phyloP scores from a whole-genome alignment of 495 filamentous ascomycete genomes.

The Lasiosphaeria hispida region DNA sequence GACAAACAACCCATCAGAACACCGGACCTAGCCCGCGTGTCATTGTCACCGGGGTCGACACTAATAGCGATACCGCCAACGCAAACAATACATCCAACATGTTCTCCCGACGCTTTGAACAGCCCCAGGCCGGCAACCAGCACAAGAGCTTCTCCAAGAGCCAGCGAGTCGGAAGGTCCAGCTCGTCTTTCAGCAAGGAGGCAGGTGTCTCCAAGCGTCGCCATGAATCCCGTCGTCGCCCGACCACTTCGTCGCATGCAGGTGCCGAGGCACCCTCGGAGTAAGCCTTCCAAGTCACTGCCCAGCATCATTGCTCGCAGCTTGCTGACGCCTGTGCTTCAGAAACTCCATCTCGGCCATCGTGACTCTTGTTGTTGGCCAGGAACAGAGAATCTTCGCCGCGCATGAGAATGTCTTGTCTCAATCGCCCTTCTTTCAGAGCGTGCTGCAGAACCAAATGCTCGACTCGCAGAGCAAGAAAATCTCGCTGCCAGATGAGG shows the following conservation, averaged over 20 bases:
- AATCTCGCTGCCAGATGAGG: conserved; percentile 77
- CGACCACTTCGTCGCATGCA: conserved; percentile 36
- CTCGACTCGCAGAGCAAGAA: conserved; percentile 63
- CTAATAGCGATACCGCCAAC: background rate
- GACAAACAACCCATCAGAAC: no score
- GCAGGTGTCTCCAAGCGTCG: conserved; percentile 45
- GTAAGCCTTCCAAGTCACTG: conserved; percentile 27
- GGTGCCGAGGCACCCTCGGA: conserved; percentile 29
- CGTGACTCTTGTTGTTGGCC: conserved; percentile 76
- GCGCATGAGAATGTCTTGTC: conserved; percentile 84
- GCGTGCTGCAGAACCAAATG: conserved; percentile 59
- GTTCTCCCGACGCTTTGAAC: conserved; percentile 44
- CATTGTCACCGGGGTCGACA: background rate
- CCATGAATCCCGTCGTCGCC: conserved; percentile 39
- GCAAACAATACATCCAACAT: conserved; percentile 29
- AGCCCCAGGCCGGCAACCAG: conserved; percentile 16
- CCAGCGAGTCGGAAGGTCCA: conserved; percentile 38
- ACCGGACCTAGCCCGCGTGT: background rate
- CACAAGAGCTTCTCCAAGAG: conserved; percentile 47
- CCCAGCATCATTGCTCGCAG: conserved; percentile 1
- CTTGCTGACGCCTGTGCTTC: conserved; percentile 15
- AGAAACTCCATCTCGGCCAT: conserved; percentile 67
- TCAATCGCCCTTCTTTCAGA: conserved; percentile 72
- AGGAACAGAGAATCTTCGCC: conserved; percentile 78
- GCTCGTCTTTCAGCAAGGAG: conserved; percentile 45